These are phyloP conservation scores for Thalassiosira hispida DNA, from an alignment of 352 stramenopile genomes.

Conservation along the genomic window DNA sequence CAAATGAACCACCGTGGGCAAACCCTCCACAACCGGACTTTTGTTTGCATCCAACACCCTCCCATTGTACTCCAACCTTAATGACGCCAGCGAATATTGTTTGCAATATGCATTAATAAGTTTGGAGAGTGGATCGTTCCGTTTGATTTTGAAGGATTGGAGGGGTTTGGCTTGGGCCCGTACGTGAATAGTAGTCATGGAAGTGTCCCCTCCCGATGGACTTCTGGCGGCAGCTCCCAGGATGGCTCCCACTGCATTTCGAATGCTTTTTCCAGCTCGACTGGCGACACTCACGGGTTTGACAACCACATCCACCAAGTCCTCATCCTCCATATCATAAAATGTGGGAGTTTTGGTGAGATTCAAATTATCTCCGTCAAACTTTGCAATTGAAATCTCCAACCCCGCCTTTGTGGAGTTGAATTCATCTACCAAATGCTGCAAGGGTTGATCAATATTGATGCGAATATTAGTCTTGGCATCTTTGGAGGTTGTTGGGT, in stretches of 20 bases:
- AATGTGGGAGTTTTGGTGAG: conserved; percentile 46
- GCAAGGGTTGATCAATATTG: conserved; percentile 35
- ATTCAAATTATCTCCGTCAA: conserved; percentile 65
- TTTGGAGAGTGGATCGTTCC: conserved; percentile 23
- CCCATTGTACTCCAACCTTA: conserved; percentile 25
- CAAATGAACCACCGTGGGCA: conserved; percentile 16
- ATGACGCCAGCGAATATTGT: conserved; percentile 10
- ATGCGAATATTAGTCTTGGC: conserved; percentile 29
- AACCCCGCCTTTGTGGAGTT: not conserved
- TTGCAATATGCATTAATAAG: conserved; percentile 15
- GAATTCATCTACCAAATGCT: conserved; percentile 27
- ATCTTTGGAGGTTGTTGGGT: conserved; percentile 22
- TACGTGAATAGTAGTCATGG: conserved; percentile 24
- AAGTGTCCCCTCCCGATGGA: not conserved
- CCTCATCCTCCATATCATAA: conserved; percentile 72
- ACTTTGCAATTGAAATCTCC: conserved; percentile 25
- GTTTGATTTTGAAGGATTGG: conserved; percentile 25
- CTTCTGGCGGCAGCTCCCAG: not conserved
- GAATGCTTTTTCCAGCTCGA: too few species aligned
- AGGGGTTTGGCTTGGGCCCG: too few species aligned
- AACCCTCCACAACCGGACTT: conserved; percentile 13
- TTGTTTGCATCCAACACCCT: conserved; percentile 14
- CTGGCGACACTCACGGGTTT: not conserved
- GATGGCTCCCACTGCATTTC: too few species aligned
- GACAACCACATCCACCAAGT: conserved; percentile 66